Evolutionary conservation across 495 filamentous ascomycete genomes (phyloP).

Genomic region (Penicillium goetzii): DNA sequence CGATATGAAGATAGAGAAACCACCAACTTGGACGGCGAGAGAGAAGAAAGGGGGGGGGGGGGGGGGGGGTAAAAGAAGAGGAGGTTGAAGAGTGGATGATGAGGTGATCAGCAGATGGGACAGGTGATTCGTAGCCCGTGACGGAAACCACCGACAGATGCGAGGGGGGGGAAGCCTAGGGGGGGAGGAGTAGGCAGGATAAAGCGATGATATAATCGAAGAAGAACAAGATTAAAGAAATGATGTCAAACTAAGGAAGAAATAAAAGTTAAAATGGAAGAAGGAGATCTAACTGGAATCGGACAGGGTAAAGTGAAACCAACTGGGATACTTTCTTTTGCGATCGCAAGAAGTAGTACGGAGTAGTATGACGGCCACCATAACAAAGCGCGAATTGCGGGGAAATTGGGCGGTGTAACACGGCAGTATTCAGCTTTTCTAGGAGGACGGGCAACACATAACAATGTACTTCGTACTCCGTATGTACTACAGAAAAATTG

Average conservation of each 20-base stretch:
- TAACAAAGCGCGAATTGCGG: slow-evolving; percentile 15
- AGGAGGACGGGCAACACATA: background rate
- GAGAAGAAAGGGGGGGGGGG: slow-evolving; percentile 17
- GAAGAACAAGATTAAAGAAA: background rate
- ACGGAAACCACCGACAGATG: slow-evolving; percentile 20
- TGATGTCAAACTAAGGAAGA: slow-evolving; percentile 4
- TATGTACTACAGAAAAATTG: background rate
- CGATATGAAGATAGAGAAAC: background rate
- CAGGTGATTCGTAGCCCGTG: slow-evolving; percentile 36
- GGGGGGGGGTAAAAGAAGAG: slow-evolving; percentile 11
- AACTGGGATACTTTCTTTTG: background rate
- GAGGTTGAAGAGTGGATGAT: slow-evolving; percentile 24
- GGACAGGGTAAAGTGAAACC: background rate
- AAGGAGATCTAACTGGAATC: slow-evolving; percentile 2
- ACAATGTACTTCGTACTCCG: background rate
- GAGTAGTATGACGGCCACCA: background rate
- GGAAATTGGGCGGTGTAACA: slow-evolving; percentile 11
- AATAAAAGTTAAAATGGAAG: background rate
- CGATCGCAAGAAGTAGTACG: background rate
- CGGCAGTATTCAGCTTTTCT: slow-evolving; percentile 14
- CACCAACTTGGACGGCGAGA: background rate
- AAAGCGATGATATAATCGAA: background rate
- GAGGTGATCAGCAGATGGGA: slow-evolving; percentile 35
- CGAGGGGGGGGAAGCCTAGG: slow-evolving; percentile 5
- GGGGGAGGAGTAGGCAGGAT: background rate